Evolutionary conservation across 805 yeast genomes (phyloP), one percentile per base, ranked within the genome.

Genomic region (Candida peoriensis): DNA sequence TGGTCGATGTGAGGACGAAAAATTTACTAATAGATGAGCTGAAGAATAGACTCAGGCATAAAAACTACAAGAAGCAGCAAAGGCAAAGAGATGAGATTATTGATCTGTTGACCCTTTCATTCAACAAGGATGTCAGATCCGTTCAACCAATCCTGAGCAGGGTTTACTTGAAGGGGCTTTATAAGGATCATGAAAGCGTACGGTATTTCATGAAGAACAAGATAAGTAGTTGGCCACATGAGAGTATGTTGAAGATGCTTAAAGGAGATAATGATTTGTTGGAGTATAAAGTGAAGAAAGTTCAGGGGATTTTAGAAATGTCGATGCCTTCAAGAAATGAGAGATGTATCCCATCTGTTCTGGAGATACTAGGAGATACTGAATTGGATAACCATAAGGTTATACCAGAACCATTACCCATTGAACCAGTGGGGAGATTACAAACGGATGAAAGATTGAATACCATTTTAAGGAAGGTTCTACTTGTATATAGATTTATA

Each of bases 161-260:
- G 12, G 44, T 45, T 35, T 48, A 51, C 26, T 33, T 45, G 1
- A 36, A 38, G 12, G 53, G 45, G 5, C 30, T 33, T 15, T 50
- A 46, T 24, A 24, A 45, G 20, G 48, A 48, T 20, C 47, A 48
- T 22, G 42, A 41, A 15, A 30, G 16, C 5, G 42, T 51, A 4
- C 25, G 50, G 8, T 43, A 35, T 20, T 51, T 51, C 28, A 36
- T 51, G 6, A 42, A 40, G 21, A 45, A 43, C 3, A 33, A 47
- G 9, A 32, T 50, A 12, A 36, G 39, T 2, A 30, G 33, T 14
- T 50, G 57, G 57, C 57, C 54, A 1, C n/a, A 28, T 20, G 50
- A 49, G 24, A 33, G 36, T n/a, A 25, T 41, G 3, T 12, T 40
- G 7, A 40, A 27, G 1, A 24, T 42, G 6, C 22, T 47, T 4